Base-by-base conservation (phyloP, 306 rosid genomes). In the Cucumis melo region DNA sequence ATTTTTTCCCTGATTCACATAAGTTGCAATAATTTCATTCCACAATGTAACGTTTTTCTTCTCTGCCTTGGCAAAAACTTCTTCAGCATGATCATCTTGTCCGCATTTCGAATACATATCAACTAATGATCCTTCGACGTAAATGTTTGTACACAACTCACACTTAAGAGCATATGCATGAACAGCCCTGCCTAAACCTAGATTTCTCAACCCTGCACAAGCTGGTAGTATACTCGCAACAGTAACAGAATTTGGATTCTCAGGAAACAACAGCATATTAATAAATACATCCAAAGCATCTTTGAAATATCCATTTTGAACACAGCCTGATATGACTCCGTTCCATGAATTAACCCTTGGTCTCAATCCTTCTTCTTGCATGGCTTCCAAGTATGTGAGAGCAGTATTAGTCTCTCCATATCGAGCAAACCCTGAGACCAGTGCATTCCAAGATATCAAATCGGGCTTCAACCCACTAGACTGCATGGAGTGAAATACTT, bases 401-500 rank as follows among this genome's bases (percentile, higher is more conserved):
- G 86, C 84, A 75, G 85, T 24, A 51, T 39, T 83, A 76, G 75
- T 80, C 80, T 85, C 81, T 41, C 88, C 83, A 75, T 83, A 79
- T 56, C 61, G 80, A 36, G 89, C 89, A 73, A 83, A 80, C 42
- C 89, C 87, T 1, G 83, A 81, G 38, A 87, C 81, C 71, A 87
- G 77, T 14, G 81, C 86, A 78, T 85, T 87, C 91, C 88, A 85
- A 41, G 85, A 85, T 56, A 83, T 82, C 79, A 85, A 59, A 77
- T 85, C 87, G 51, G 79, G 81, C 78, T 80, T 56, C 72, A 85
- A 57, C 42, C 88, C 84, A 60, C 78, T 79, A 46, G 65, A 48
- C 55, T 61, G 80, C 91, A 85, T 85, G 67, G 83, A 78, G 42
- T 34, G 10, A 74, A 83, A 87, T 60, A 78, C 65, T 74, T 71